Evolutionary conservation across 139 green algal genomes (phyloP), one percentile per base, ranked within the genome.

Genomic region (Choricystis sp.): DNA sequence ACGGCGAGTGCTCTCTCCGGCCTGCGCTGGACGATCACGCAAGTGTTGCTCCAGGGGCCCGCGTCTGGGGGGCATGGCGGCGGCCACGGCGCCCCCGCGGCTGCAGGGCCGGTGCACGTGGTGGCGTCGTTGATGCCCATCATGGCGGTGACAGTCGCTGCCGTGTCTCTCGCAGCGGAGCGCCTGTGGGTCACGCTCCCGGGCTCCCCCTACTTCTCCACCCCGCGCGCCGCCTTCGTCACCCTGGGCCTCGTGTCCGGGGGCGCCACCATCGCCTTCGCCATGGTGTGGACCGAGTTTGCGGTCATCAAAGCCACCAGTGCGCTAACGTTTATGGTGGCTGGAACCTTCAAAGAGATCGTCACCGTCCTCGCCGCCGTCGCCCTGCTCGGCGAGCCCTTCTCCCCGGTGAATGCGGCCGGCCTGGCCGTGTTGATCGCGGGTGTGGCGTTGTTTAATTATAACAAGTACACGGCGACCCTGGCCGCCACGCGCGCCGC

Each of bases 251-350:
- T 94, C 25, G 74, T 94, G 4, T 24, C 74, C 2, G 56, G 74
- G 16, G 82, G 84, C 0, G 86, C 78, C 0, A 1, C 81, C 14
- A 77, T 96, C 0, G 89, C 87, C 0, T 94, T 96, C 66, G 52
- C 85, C 2, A 94, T 96, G 85, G 88, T 94, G 23, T 78, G 59
- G 79, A 67, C 73, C 1, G 81, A 92, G 70, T 89, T 87, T 59
- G 73, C 76, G 31, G 78, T 96, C 59, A 94, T 83, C 57, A 72
- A 77, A 26, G 78, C 90, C 72, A 96, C 89, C 0, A 89, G 78
- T 2, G 86, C 89, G 20, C 78, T 96, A 9, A 94, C 88, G 1
- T 94, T 96, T 77, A 95, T 95, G 82, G 84, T 96, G 5, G 87
- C 87, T 0, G 87, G 89, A 19, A 92, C 84, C 1, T 83, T 87